Base-by-base conservation (phyloP, 208 protist species). In the Plasmodiophora brassicae region DNA sequence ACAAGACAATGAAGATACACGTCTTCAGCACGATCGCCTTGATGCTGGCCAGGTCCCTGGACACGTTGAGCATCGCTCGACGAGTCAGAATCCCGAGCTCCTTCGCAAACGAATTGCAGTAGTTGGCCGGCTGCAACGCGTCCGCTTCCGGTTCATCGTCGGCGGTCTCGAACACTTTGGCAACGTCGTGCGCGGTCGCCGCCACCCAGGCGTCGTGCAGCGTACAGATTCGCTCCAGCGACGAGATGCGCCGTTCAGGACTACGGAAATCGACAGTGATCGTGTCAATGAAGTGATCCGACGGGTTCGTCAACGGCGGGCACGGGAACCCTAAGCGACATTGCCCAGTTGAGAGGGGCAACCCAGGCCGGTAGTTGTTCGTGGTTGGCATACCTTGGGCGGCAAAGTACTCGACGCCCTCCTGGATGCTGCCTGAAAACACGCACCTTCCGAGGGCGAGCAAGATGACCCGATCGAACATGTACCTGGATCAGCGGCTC, bases 261-360 rank as follows among this genome's bases (percentile, higher is more conserved):
- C 20, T 46, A 71, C 71, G 71, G 45, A 84, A 84, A 84, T 84
- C 71, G 20, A 20, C 20, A 46, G 71, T 71, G 14, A 84, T 60
- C 14, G 25, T 41, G 45, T 84, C 71, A 38, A 84, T 14, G 20
- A 14, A 84, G 45, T 46, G 25, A 84, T 84, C 71, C 14, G 71
- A 38, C 20, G 71, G 71, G 25, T 84, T 84, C 50, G 50, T 57
- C 20, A 57, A 25, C 50, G 50, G 50, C 25, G 50, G 50, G 50
- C 50, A 57, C n/a, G n/a, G n/a, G n/a, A n/a, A n/a, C n/a, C n/a
- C n/a, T n/a, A n/a, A n/a, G n/a, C n/a, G n/a, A n/a, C n/a, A n/a
- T n/a, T n/a, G n/a, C n/a, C n/a, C n/a, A n/a, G n/a, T n/a, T n/a
- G n/a, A n/a, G n/a, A n/a, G n/a, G n/a, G n/a, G n/a, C n/a, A n/a